phyloP scores from a whole-genome alignment of 148 eudicot species.

The Rhododendron henanense region DNA sequence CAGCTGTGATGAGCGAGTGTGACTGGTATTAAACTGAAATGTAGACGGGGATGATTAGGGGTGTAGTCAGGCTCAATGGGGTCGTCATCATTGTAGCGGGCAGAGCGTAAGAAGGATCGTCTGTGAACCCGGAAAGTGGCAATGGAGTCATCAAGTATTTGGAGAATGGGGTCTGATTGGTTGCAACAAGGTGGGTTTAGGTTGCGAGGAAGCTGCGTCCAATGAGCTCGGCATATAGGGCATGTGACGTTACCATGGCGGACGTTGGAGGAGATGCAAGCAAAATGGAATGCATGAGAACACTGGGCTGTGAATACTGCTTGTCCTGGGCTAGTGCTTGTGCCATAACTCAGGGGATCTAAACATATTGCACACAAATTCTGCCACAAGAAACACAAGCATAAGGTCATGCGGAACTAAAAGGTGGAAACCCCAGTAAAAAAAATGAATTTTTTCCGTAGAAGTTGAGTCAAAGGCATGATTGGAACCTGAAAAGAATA shows the following conservation, averaged over 20 bases:
- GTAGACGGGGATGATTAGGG: constrained; percentile 51
- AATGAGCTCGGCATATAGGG: constrained; percentile 86
- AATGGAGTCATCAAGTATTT: constrained; percentile 71
- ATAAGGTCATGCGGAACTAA: constrained; percentile 10
- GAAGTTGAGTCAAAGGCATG: not conserved
- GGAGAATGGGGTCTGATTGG: constrained; percentile 65
- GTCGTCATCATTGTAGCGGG: constrained; percentile 76
- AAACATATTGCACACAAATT: constrained; percentile 74
- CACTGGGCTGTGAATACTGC: constrained; percentile 89
- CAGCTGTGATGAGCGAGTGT: constrained; percentile 32
- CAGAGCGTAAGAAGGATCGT: constrained; percentile 68
- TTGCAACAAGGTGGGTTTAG: constrained; percentile 48
- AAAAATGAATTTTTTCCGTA: no score
- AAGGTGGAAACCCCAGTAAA: not conserved
- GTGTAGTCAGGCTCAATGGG: constrained; percentile 63
- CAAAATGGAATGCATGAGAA: constrained; percentile 75
- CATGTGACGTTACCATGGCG: constrained; percentile 81
- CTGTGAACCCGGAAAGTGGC: constrained; percentile 70
- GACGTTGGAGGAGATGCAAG: constrained; percentile 83
- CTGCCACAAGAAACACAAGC: constrained; percentile 32
- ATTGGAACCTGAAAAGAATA: not conserved
- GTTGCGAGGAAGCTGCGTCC: constrained; percentile 84
- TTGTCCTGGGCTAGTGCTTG: constrained; percentile 55
- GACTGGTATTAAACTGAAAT: constrained; percentile 38
- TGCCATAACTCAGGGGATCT: constrained; percentile 54